These are phyloP conservation scores for Wickerhamiella australiensis DNA, from an alignment of 805 yeast species.

Conservation along the genomic window DNA sequence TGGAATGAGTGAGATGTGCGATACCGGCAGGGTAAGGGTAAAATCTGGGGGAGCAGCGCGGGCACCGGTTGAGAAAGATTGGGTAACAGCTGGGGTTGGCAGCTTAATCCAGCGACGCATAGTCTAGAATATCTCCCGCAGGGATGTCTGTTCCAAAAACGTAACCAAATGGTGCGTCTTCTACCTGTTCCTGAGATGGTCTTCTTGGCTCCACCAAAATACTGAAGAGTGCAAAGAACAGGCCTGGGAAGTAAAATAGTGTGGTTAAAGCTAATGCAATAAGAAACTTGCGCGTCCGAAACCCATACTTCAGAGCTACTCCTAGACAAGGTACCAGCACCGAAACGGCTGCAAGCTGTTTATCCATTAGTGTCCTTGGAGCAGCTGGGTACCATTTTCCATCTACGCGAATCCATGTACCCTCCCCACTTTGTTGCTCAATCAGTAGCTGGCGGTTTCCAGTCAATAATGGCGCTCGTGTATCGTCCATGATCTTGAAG, in stretches of 20 bases:
- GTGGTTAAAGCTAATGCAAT: slow-evolving; percentile 1
- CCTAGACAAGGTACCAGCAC: slow-evolving; percentile 17
- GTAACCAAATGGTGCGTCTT: slow-evolving; percentile 6
- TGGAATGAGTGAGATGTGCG: background rate
- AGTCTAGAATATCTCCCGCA: slow-evolving; percentile 3
- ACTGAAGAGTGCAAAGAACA: slow-evolving; percentile 5
- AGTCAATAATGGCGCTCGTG: background rate
- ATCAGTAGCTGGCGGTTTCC: slow-evolving; percentile 2
- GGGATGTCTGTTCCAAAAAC: slow-evolving; percentile 9
- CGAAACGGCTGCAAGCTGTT: slow-evolving; percentile 16
- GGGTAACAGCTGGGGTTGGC: background rate
- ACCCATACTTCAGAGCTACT: slow-evolving; percentile 11
- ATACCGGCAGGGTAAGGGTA: slow-evolving; percentile 12
- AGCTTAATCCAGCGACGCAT: background rate
- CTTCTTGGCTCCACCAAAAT: slow-evolving; percentile 5
- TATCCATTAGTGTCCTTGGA: slow-evolving; percentile 9
- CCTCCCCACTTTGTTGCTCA: background rate
- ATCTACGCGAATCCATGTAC: slow-evolving; percentile 5
- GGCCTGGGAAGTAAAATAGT: slow-evolving; percentile 10
- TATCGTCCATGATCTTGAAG: slow-evolving; percentile 1
- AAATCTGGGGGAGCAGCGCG: too few species aligned
- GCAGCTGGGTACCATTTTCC: slow-evolving; percentile 10
- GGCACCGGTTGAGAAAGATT: too few species aligned
- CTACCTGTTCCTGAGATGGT: slow-evolving; percentile 8
- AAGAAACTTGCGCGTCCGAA: slow-evolving; percentile 5